Percentiles rank a stretch among this genome's conserved stretches.
phyloP scores from a whole-genome alignment of 768 basidiomycete genomes.

The Sarcomyxa edulis region DNA sequence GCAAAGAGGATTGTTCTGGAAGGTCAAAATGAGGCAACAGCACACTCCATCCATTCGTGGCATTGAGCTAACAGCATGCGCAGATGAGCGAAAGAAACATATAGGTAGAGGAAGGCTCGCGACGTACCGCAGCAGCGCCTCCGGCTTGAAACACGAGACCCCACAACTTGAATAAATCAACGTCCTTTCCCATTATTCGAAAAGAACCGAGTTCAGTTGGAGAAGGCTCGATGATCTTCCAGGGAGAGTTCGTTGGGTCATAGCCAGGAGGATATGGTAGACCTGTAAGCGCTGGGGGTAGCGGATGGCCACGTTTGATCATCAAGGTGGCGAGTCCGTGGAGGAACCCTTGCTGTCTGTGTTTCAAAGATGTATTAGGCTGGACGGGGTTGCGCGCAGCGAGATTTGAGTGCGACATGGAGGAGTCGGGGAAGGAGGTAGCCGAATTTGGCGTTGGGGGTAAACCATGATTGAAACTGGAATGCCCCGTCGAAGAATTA shows the following conservation, averaged over 20 bases:
- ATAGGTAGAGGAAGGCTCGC: conserved; percentile 10
- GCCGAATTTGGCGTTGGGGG: conserved; percentile 29
- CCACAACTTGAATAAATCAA: conserved; percentile 77
- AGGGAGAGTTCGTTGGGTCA: conserved; percentile 58
- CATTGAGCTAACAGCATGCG: conserved; percentile 32
- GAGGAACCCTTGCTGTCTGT: conserved; percentile 58
- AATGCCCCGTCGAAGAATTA: conserved; percentile 30
- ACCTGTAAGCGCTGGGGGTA: conserved; percentile 73
- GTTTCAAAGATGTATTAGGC: conserved; percentile 34
- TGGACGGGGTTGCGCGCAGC: conserved; percentile 29
- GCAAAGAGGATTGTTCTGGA: conserved; percentile 46
- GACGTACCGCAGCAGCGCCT: conserved; percentile 55
- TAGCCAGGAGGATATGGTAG: conserved; percentile 45
- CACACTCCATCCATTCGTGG: conserved; percentile 45
- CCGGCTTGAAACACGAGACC: conserved; percentile 53
- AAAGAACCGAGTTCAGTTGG: conserved; percentile 54
- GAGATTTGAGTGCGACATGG: conserved; percentile 33
- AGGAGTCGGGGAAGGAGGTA: conserved; percentile 39
- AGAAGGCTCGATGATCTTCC: conserved; percentile 62
- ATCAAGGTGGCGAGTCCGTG: conserved; percentile 55
- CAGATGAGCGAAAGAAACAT: too few species aligned
- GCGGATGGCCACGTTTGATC: conserved; percentile 50
- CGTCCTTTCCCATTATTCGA: conserved; percentile 66
- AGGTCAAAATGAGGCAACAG: conserved; percentile 55
- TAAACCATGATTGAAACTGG: conserved; percentile 37